phyloP scores from a whole-genome alignment of 805 yeast genomes.

The Saccharomycopsis vini region DNA sequence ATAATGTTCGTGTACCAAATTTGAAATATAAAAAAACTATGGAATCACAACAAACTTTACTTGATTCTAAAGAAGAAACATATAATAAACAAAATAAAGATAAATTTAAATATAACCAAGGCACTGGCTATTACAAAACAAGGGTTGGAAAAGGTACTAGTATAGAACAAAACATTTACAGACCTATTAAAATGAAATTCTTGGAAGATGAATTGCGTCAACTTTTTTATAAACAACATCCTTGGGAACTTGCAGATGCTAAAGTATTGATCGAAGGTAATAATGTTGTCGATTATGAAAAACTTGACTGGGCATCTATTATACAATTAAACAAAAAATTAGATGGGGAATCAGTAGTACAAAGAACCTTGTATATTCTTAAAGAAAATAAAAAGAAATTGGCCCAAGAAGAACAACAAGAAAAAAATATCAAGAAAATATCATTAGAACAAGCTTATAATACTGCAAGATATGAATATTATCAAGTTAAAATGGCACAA shows the following conservation, averaged over 20 bases:
- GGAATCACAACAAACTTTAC: conserved; percentile 8
- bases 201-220: conserved; percentile 77
- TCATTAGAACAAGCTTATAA: conserved; percentile 64
- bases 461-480: conserved; percentile 80
- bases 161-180: conserved; percentile 33
- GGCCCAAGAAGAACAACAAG: conserved; percentile 14
- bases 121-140: conserved; percentile 33
- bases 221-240: conserved; percentile 84
- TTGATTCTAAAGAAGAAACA: conserved; percentile 22
- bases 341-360: conserved; percentile 86
- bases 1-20: conserved; percentile 31
- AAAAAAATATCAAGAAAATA: conserved; percentile 22
- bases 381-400: conserved; percentile 24
- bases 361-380: conserved; percentile 54
- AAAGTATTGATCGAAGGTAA: conserved; percentile 66
- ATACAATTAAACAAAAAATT: conserved; percentile 64
- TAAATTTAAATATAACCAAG: conserved; percentile 3
- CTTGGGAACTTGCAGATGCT: conserved; percentile 96
- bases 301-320: conserved; percentile 70
- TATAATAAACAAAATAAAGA: conserved; percentile 14
- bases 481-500: conserved; percentile 73
- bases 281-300: conserved; percentile 43
- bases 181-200: conserved; percentile 46
- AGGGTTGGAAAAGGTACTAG: conserved; percentile 28
- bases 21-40: conserved; percentile 1